Conservation (phyloP, 495 filamentous ascomycete species). For the Lasiosphaeris hirsuta region DNA sequence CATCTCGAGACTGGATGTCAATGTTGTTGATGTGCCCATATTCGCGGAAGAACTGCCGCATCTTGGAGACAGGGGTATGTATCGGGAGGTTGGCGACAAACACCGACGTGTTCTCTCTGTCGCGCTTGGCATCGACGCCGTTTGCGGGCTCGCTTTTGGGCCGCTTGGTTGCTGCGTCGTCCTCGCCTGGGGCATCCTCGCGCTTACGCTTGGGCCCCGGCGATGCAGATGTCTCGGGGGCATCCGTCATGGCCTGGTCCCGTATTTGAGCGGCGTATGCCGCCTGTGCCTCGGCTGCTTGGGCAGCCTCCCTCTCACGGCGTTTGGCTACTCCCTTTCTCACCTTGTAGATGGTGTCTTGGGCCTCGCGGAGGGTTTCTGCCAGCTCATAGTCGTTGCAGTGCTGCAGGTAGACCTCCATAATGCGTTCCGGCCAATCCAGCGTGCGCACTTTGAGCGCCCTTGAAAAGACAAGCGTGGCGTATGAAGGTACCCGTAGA, state of each 20-base stretch:
- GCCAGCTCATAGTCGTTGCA: slow-evolving; percentile 82
- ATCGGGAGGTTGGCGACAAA: slow-evolving; percentile 72
- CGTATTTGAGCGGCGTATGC: slow-evolving; percentile 19
- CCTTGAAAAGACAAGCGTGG: slow-evolving; percentile 69
- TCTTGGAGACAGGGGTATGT: slow-evolving; percentile 62
- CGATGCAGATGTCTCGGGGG: slow-evolving; percentile 21
- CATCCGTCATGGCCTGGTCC: slow-evolving; percentile 30
- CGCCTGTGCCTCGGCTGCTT: slow-evolving; percentile 29
- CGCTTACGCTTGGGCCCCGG: slow-evolving; percentile 67
- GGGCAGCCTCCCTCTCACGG: slow-evolving; percentile 61
- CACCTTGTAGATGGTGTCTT: slow-evolving; percentile 65
- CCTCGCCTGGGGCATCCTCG: slow-evolving; percentile 47
- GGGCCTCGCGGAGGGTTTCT: slow-evolving; percentile 64
- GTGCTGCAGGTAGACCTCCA: slow-evolving; percentile 78
- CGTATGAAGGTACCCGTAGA: slow-evolving; percentile 52
- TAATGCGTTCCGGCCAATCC: slow-evolving; percentile 90
- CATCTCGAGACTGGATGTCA: slow-evolving; percentile 56
- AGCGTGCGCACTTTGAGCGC: slow-evolving; percentile 66
- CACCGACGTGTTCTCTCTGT: slow-evolving; percentile 85
- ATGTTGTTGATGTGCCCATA: slow-evolving; percentile 79
- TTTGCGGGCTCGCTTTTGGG: slow-evolving; percentile 48
- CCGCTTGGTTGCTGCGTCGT: slow-evolving; percentile 52
- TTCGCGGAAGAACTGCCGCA: slow-evolving; percentile 87
- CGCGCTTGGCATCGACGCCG: slow-evolving; percentile 57
- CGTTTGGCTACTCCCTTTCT: slow-evolving; percentile 59